A percentile compares a stretch with the other conserved stretches of the same genome.
These are phyloP conservation scores for Combretum micranthum DNA, from an alignment of 345 rosid genomes.

Conservation along the genomic window DNA sequence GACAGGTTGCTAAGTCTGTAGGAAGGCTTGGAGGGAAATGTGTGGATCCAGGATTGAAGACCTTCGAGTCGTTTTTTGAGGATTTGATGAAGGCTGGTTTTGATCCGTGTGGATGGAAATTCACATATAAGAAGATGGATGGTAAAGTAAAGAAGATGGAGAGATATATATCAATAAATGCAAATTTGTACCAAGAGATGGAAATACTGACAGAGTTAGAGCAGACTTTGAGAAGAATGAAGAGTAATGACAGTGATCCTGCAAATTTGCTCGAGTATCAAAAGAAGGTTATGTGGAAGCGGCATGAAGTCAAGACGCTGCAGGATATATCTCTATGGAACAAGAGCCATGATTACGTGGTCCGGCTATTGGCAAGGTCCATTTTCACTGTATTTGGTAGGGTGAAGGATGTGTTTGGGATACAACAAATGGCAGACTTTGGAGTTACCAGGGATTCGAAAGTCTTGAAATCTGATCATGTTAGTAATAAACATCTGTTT, in stretches of 20 bases:
- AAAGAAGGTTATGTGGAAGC: constrained; percentile 79
- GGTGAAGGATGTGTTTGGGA: constrained; percentile 65
- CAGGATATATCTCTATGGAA: constrained; percentile 80
- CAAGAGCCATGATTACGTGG: constrained; percentile 67
- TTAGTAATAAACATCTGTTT: constrained; percentile 64
- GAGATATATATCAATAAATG: constrained; percentile 61
- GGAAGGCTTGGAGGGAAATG: constrained; percentile 71
- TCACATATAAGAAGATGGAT: constrained; percentile 75
- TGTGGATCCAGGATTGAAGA: constrained; percentile 52
- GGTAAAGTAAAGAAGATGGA: constrained; percentile 82
- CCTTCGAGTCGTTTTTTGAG: constrained; percentile 48
- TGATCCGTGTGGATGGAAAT: constrained; percentile 73
- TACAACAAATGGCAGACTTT: constrained; percentile 30
- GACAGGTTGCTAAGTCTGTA: constrained; percentile 59
- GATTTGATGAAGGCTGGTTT: constrained; percentile 45
- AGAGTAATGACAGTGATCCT: constrained; percentile 42
- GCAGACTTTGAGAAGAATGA: constrained; percentile 72
- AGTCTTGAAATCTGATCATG: constrained; percentile 40
- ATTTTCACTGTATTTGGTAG: constrained; percentile 62
- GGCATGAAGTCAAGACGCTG: constrained; percentile 71
- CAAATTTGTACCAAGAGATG: constrained; percentile 80
- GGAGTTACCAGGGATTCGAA: constrained; percentile 25
- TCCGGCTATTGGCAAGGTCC: constrained; percentile 68
- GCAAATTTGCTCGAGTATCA: constrained; percentile 56
- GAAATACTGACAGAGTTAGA: constrained; percentile 74